Conservation (phyloP, 2,329 filamentous ascomycete species). For the Cytospora leucostoma region DNA sequence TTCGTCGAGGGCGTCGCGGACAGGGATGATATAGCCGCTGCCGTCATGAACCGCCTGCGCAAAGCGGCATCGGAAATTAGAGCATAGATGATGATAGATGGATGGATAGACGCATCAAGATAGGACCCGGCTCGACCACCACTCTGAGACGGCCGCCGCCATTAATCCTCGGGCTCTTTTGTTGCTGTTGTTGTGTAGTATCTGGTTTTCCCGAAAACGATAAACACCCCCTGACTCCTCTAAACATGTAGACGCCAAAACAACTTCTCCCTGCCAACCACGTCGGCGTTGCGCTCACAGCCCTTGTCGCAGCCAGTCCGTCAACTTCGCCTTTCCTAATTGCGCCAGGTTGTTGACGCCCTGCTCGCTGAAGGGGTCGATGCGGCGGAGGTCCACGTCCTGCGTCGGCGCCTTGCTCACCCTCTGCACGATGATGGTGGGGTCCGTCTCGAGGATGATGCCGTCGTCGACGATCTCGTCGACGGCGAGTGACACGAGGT, state of each 20-base stretch:
- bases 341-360: slow-evolving; percentile 92
- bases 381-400: slow-evolving; percentile 88
- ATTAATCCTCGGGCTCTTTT: slow-evolving; percentile 13
- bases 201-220: slow-evolving; percentile 24
- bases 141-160: slow-evolving; percentile 4
- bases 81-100: slow-evolving; percentile 15
- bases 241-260: slow-evolving; percentile 28
- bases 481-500: slow-evolving; percentile 88
- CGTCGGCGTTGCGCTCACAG: slow-evolving; percentile 49
- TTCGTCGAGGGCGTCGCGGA: slow-evolving; percentile 87
- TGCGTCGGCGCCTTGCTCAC: slow-evolving; percentile 90
- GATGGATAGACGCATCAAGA: slow-evolving; percentile 39
- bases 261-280: not conserved
- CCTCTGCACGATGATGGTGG: slow-evolving; percentile 86
- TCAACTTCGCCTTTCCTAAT: slow-evolving; percentile 87
- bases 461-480: slow-evolving; percentile 96
- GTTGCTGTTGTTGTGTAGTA: slow-evolving; percentile 8
- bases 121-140: slow-evolving; percentile 9
- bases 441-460: slow-evolving; percentile 96
- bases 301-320: slow-evolving; percentile 86
- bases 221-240: slow-evolving; percentile 27
- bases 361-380: slow-evolving; percentile 88
- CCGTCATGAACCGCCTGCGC: slow-evolving; percentile 79
- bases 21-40: slow-evolving; percentile 79
- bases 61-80: slow-evolving; percentile 69